These are phyloP conservation scores for Raffaelea deltoideospora DNA, from an alignment of 2,329 filamentous ascomycete species.

Conservation along the genomic window DNA sequence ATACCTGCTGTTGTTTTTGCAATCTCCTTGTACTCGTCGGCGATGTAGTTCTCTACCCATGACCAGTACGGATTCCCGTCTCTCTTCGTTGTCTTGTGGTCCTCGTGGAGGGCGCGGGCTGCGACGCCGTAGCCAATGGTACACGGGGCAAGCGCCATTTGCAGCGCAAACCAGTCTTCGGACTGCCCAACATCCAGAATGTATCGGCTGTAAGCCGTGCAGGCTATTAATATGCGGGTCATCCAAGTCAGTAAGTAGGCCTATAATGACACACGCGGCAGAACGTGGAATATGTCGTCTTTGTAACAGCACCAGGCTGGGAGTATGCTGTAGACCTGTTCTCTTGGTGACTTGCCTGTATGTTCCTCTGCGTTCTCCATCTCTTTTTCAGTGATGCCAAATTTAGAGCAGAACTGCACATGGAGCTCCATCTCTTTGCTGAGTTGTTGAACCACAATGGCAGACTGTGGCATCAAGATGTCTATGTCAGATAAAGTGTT, in stretches of 20 bases:
- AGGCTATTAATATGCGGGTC: slow-evolving; percentile 19
- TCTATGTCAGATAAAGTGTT: neutral
- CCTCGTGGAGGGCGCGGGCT: slow-evolving; percentile 52
- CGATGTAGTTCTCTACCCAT: slow-evolving; percentile 84
- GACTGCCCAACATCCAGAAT: slow-evolving; percentile 79
- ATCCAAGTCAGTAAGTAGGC: slow-evolving; percentile 2
- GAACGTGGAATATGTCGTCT: too few relatives aligned
- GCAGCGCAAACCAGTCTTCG: slow-evolving; percentile 75
- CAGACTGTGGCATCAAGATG: slow-evolving; percentile 10
- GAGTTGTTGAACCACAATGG: slow-evolving; percentile 58
- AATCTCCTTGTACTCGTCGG: slow-evolving; percentile 61
- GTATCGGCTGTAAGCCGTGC: slow-evolving; percentile 23
- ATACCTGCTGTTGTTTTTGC: slow-evolving; percentile 56
- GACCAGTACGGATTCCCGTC: slow-evolving; percentile 66
- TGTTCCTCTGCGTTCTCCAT: slow-evolving; percentile 62
- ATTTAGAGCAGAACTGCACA: slow-evolving; percentile 64
- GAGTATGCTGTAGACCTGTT: too few relatives aligned
- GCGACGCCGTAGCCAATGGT: slow-evolving; percentile 79
- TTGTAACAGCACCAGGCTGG: too few relatives aligned
- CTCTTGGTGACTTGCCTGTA: slow-evolving; percentile 37
- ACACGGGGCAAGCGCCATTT: slow-evolving; percentile 73
- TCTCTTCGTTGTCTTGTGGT: slow-evolving; percentile 38
- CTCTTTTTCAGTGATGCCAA: slow-evolving; percentile 59
- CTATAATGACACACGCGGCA: too few relatives aligned
- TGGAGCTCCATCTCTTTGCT: slow-evolving; percentile 69